Evolutionary conservation across 179 eudicot genomes (phyloP).

Genomic region (Silene noctiflora): DNA sequence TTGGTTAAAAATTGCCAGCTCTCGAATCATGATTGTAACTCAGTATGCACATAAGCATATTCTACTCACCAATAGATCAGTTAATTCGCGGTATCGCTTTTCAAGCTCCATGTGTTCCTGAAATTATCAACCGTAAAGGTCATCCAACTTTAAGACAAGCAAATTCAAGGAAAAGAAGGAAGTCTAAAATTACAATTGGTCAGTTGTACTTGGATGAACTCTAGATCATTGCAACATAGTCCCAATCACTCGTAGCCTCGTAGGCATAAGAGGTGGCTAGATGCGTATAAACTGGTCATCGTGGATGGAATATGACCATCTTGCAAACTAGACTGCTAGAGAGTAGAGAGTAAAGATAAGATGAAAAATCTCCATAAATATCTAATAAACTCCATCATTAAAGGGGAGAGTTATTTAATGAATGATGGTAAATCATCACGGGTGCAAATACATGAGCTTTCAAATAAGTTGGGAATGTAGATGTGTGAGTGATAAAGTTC

Average conservation of each 20-base stretch:
- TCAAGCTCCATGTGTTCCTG: slow-evolving; percentile 99
- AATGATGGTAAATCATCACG: background rate
- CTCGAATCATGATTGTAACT: slow-evolving; percentile 7
- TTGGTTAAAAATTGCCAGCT: slow-evolving; percentile 14
- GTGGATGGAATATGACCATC: background rate
- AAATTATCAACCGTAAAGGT: slow-evolving; percentile 16
- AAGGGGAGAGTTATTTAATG: too few species aligned
- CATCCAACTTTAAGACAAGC: slow-evolving; percentile 1
- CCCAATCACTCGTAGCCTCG: background rate
- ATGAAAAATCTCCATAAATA: background rate
- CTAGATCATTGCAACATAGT: background rate
- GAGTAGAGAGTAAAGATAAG: background rate
- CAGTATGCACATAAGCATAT: background rate
- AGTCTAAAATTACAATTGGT: background rate
- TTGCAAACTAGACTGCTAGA: too few species aligned
- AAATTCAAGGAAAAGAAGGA: background rate
- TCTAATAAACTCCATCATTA: background rate
- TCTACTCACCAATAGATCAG: slow-evolving; percentile 77
- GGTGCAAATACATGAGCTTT: background rate
- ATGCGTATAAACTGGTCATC: slow-evolving; percentile 1
- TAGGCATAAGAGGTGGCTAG: background rate
- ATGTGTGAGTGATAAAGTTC: background rate
- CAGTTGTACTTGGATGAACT: background rate
- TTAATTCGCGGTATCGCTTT: slow-evolving; percentile 91
- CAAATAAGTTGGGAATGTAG: background rate